Evolutionary conservation across 352 stramenopile genomes (phyloP).

Genomic region (Halophytophthora polymorphica): DNA sequence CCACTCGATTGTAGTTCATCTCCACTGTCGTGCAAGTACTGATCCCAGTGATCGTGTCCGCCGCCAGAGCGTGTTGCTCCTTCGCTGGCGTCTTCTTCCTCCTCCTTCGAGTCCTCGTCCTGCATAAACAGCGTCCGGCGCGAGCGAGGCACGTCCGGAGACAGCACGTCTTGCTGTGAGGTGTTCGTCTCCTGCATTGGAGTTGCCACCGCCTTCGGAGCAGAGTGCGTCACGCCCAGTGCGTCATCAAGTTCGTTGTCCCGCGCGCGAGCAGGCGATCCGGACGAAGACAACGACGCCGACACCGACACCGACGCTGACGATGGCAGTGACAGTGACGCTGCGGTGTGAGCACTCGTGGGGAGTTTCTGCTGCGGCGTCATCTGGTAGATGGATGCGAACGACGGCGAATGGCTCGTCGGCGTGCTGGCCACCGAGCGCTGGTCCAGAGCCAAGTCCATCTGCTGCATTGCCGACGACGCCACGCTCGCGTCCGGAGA

Average conservation of each 20-base stretch:
- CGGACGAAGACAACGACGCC: constrained; percentile 10
- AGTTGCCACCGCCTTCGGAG: background rate
- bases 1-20: constrained; percentile 9
- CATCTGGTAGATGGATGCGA: constrained; percentile 12
- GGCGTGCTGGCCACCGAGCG: background rate
- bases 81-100: background rate
- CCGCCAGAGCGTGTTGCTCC: constrained; percentile 1
- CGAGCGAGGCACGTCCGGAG: background rate
- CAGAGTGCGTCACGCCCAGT: constrained; percentile 31
- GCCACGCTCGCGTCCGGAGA: constrained; percentile 2
- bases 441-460: constrained; percentile 7
- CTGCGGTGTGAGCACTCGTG: background rate
- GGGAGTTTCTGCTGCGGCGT: constrained; percentile 12
- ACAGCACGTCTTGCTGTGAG: constrained; percentile 7
- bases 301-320: too few species aligned
- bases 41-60: constrained; percentile 3
- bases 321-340: constrained; percentile 25
- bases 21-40: constrained; percentile 4
- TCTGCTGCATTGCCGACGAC: constrained; percentile 1
- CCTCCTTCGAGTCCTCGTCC: background rate
- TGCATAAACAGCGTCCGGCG: constrained; percentile 16
- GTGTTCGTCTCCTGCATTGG: background rate
- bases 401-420: background rate
- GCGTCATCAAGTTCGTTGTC: constrained; percentile 65
- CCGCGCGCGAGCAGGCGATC: constrained; percentile 16